phyloP scores from a whole-genome alignment of 2,329 filamentous ascomycete genomes.

The Monosporascus sp. region DNA sequence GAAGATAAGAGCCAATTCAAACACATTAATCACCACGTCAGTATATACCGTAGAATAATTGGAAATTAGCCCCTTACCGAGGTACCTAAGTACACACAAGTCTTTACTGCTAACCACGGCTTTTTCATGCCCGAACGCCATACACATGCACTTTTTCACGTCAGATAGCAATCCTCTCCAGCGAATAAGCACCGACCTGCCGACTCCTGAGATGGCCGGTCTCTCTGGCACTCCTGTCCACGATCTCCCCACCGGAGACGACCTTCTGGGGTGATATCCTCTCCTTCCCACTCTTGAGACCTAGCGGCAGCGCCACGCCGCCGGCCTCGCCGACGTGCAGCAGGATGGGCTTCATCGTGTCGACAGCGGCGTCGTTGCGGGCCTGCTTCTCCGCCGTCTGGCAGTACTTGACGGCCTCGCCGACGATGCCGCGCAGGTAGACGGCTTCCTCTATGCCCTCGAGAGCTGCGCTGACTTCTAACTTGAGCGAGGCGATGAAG shows the following conservation, averaged over 20 bases:
- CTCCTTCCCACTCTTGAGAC: conserved; percentile 55
- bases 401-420: conserved; percentile 61
- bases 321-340: conserved; percentile 39
- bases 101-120: too few species aligned
- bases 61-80: too few species aligned
- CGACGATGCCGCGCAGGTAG: conserved; percentile 57
- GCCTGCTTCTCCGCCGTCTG: conserved; percentile 28
- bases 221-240: conserved; percentile 64
- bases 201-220: conserved; percentile 72
- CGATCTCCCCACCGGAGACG: conserved; percentile 63
- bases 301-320: conserved; percentile 59
- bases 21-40: too few species aligned
- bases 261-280: conserved; percentile 51
- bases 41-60: too few species aligned
- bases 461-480: conserved; percentile 65
- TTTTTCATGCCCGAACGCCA: too few species aligned
- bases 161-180: conserved; percentile 70
- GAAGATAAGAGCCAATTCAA: too few species aligned
- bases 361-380: conserved; percentile 17
- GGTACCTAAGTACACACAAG: too few species aligned
- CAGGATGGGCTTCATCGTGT: conserved; percentile 38
- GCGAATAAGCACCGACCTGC: conserved; percentile 74
- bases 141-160: conserved; percentile 9
- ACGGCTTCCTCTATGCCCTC: conserved; percentile 67
- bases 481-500: conserved; percentile 58